Percentiles rank a stretch among this genome's conserved stretches.
Evolutionary conservation across 495 filamentous ascomycete genomes (phyloP).

Genomic region (Talaromyces thailandensis): DNA sequence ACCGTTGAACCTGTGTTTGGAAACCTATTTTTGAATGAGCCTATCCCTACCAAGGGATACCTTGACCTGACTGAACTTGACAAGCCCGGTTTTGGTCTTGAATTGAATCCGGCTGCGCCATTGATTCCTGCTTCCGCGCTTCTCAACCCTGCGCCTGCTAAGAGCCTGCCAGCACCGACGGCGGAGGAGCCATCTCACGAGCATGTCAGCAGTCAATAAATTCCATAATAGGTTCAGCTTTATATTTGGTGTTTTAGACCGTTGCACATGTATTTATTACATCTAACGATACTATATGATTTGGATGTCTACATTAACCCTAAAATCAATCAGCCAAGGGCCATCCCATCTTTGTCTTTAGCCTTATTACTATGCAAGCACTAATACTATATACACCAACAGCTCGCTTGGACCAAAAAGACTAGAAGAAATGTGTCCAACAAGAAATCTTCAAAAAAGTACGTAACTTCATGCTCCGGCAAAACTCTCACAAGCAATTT

Average conservation of each 20-base stretch:
- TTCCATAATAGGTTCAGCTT: not conserved
- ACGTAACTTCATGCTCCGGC: not conserved
- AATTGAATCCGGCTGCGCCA: constrained; percentile 70
- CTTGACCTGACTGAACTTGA: constrained; percentile 70
- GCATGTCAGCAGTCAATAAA: constrained; percentile 13
- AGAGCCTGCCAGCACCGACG: constrained; percentile 25
- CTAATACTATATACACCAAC: not conserved
- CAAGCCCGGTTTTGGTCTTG: constrained; percentile 85
- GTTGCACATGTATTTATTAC: not conserved
- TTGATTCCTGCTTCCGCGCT: constrained; percentile 65
- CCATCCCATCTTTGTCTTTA: not conserved
- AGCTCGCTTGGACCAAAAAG: not conserved
- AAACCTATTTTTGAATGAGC: constrained; percentile 83
- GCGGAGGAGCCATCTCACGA: constrained; percentile 16
- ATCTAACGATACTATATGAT: not conserved
- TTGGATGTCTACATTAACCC: not conserved
- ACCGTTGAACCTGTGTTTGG: constrained; percentile 85
- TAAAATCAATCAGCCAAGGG: not conserved
- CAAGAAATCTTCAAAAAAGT: not conserved
- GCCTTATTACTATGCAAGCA: not conserved
- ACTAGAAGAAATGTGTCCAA: not conserved
- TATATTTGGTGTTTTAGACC: not conserved
- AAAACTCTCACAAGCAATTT: not conserved
- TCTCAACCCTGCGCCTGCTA: constrained; percentile 62
- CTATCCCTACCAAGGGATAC: constrained; percentile 74